phyloP scores from a whole-genome alignment of 1,284 basidiomycete species.

The Ganoderma leucocontextum region DNA sequence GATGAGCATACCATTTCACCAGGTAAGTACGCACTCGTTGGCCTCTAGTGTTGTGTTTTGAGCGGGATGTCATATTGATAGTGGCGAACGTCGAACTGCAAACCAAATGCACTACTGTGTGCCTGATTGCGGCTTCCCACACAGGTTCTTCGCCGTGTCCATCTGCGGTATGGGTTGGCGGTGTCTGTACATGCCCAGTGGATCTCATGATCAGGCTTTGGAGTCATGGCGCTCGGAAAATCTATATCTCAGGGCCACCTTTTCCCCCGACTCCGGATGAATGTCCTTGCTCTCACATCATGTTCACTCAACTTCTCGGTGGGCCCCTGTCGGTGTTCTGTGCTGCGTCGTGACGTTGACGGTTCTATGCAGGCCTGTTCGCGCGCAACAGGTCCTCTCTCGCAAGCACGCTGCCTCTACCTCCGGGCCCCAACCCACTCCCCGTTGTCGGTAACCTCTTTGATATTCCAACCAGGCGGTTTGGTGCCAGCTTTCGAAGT shows the following conservation, averaged over 20 bases:
- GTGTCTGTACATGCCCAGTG: not conserved
- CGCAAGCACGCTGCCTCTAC: constrained; percentile 7
- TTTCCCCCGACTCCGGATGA: not conserved
- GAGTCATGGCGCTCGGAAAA: not conserved
- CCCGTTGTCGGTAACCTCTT: constrained; percentile 23
- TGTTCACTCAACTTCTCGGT: not conserved
- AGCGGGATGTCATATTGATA: not conserved
- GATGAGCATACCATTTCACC: too few species aligned
- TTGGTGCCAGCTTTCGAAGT: not conserved
- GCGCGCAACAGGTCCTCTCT: not conserved
- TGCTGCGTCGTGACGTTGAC: not conserved
- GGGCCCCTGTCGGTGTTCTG: not conserved
- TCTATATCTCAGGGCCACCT: not conserved
- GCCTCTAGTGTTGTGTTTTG: not conserved
- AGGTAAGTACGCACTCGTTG: not conserved
- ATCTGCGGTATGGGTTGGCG: not conserved
- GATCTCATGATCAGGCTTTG: too few species aligned
- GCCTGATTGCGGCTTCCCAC: not conserved
- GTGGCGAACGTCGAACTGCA: not conserved
- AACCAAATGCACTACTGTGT: not conserved
- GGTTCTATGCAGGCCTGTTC: not conserved
- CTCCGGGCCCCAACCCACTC: constrained; percentile 20
- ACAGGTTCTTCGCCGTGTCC: not conserved
- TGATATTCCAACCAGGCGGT: constrained; percentile 15
- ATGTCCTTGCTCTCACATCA: not conserved